These are phyloP conservation scores for Boletus pseudo-olivaceus DNA, from an alignment of 768 basidiomycete genomes.

Conservation along the genomic window DNA sequence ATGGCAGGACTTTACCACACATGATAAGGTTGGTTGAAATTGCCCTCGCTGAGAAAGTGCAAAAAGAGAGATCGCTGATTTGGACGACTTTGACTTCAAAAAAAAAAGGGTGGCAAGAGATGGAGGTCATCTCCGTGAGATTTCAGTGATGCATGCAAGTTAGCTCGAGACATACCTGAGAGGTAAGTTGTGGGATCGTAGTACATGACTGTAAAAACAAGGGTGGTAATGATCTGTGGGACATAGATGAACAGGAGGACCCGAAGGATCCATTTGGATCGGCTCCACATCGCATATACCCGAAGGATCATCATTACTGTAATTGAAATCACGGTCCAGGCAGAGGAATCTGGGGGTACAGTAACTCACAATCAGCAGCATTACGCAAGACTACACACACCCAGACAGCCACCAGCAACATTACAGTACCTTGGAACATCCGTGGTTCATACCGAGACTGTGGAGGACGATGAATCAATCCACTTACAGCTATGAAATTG, in stretches of 20 bases:
- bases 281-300: background rate
- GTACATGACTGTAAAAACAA: background rate
- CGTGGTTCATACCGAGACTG: background rate
- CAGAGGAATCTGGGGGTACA: background rate
- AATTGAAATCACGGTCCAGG: background rate
- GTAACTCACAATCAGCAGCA: background rate
- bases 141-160: background rate
- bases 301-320: background rate
- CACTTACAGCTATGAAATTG: background rate
- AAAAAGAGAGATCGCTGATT: background rate
- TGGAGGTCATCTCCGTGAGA: background rate
- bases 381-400: background rate
- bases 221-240: background rate
- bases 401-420: background rate
- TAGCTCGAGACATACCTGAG: background rate
- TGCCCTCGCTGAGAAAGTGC: background rate
- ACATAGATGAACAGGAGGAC: background rate
- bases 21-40: no score
- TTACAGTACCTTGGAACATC: background rate
- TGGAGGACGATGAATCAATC: background rate
- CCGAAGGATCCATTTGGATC: background rate
- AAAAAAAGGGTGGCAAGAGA: background rate
- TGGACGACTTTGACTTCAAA: background rate
- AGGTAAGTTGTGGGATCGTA: background rate
- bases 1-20: no score